Percentiles rank a stretch among this genome's conserved stretches.
These are phyloP conservation scores for Aureobasidium leucospermi DNA, from an alignment of 2,329 filamentous ascomycete genomes.

Conservation along the genomic window DNA sequence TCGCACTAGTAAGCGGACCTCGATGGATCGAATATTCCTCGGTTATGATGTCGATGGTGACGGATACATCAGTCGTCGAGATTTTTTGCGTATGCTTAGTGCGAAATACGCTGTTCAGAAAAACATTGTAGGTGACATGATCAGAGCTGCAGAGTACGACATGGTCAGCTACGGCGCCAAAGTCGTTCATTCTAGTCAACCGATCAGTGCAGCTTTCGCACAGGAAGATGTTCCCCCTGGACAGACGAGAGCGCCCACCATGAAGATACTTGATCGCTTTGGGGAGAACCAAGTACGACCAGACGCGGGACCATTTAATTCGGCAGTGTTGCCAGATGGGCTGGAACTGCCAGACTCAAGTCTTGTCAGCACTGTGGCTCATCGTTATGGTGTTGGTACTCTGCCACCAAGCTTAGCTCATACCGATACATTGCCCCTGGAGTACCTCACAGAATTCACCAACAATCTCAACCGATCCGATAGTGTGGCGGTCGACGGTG, in stretches of 20 bases:
- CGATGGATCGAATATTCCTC: conserved; percentile 68
- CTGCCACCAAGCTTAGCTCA: neutral
- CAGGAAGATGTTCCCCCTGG: conserved; percentile 30
- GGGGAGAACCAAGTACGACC: conserved; percentile 23
- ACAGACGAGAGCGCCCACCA: conserved; percentile 19
- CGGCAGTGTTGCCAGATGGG: conserved; percentile 13
- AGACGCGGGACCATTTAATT: conserved; percentile 1
- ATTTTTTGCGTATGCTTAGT: conserved; percentile 85
- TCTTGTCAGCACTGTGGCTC: neutral
- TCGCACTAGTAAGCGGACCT: conserved; percentile 53
- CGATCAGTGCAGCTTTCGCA: conserved; percentile 39
- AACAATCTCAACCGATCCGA: neutral
- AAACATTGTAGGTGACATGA: conserved; percentile 77
- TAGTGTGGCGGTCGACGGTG: neutral
- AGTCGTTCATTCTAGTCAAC: conserved; percentile 37
- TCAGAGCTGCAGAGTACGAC: conserved; percentile 68
- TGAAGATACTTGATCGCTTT: conserved; percentile 28
- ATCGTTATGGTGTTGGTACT: conserved; percentile 31
- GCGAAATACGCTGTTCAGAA: conserved; percentile 89
- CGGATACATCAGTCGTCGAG: conserved; percentile 74
- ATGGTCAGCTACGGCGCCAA: conserved; percentile 23
- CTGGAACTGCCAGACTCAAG: neutral
- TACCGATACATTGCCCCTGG: neutral
- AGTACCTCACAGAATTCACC: neutral
- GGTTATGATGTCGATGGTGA: conserved; percentile 89